Conservation (phyloP, 139 green algal genomes). For the Chlorella sp. region DNA sequence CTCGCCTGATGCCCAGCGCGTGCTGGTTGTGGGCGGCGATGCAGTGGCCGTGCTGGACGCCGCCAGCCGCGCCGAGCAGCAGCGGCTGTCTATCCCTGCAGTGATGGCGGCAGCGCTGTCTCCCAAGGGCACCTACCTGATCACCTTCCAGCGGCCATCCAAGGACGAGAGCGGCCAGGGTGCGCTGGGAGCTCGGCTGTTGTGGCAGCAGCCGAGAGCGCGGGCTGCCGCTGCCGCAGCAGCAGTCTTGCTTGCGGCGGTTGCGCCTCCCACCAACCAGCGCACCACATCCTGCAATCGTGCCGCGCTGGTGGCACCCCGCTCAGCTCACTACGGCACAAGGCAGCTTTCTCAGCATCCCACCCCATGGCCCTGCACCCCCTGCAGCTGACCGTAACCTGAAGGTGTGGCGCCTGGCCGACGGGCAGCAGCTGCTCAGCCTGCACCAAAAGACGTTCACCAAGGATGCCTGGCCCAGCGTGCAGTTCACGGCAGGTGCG, state of each 20-base stretch:
- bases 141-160: conserved; percentile 68
- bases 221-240: neutral
- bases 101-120: conserved; percentile 59
- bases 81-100: conserved; percentile 36
- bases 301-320: too few relatives aligned
- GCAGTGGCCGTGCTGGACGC: conserved; percentile 44
- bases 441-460: conserved; percentile 70
- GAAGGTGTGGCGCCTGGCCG: conserved; percentile 69
- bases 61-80: conserved; percentile 3
- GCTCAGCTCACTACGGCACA: too few relatives aligned
- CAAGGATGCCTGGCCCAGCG: conserved; percentile 81
- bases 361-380: too few relatives aligned
- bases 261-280: too few relatives aligned
- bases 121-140: conserved; percentile 56
- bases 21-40: conserved; percentile 36
- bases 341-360: too few relatives aligned
- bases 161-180: conserved; percentile 56
- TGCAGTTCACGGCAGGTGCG: conserved; percentile 72
- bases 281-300: too few relatives aligned
- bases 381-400: conserved; percentile 12
- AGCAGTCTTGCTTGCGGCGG: too few relatives aligned
- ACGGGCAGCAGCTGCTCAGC: conserved; percentile 49
- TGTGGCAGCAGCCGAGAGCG: too few relatives aligned
- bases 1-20: conserved; percentile 43
- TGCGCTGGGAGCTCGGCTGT: neutral